Conservation (phyloP, 306 rosid species). For the Fragaria nilgerrensis region DNA sequence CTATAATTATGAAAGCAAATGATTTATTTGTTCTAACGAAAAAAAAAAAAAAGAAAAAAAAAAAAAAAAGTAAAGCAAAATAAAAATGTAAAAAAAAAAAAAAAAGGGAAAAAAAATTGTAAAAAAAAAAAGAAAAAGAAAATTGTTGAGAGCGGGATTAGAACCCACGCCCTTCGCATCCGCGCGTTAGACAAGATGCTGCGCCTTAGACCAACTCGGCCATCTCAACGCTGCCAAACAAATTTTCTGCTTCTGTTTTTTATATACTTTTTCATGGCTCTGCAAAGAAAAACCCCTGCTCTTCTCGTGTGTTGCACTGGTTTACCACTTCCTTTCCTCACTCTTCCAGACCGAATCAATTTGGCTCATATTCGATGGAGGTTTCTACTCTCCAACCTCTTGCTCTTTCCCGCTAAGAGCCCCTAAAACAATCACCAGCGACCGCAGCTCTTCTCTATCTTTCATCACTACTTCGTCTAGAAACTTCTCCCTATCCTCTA, state of each 20-base stretch:
- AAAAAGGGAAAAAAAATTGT: too few relatives aligned
- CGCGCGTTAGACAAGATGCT: too few relatives aligned
- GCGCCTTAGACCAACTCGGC: slow-evolving; percentile 21
- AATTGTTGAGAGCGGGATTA: slow-evolving; percentile 12
- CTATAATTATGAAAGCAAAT: too few relatives aligned
- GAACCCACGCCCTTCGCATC: slow-evolving; percentile 18
- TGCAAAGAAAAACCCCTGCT: too few relatives aligned
- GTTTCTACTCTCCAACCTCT: slow-evolving; percentile 33
- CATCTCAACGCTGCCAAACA: neutral
- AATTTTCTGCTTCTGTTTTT: too few relatives aligned
- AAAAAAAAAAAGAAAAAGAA: neutral
- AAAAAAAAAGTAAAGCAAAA: too few relatives aligned
- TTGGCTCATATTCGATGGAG: slow-evolving; percentile 27
- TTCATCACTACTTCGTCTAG: slow-evolving; percentile 20
- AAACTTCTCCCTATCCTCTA: slow-evolving; percentile 17
- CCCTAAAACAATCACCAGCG: slow-evolving; percentile 13
- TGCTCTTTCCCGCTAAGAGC: slow-evolving; percentile 25
- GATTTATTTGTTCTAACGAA: too few relatives aligned
- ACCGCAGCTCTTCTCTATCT: slow-evolving; percentile 25
- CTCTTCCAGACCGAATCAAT: neutral
- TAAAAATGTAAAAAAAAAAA: too few relatives aligned
- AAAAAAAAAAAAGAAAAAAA: too few relatives aligned
- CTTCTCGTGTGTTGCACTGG: too few relatives aligned
- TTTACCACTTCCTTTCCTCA: neutral
- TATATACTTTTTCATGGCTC: too few relatives aligned